Conservation (phyloP, 163 green algal genomes). For the Volvox carteri region DNA sequence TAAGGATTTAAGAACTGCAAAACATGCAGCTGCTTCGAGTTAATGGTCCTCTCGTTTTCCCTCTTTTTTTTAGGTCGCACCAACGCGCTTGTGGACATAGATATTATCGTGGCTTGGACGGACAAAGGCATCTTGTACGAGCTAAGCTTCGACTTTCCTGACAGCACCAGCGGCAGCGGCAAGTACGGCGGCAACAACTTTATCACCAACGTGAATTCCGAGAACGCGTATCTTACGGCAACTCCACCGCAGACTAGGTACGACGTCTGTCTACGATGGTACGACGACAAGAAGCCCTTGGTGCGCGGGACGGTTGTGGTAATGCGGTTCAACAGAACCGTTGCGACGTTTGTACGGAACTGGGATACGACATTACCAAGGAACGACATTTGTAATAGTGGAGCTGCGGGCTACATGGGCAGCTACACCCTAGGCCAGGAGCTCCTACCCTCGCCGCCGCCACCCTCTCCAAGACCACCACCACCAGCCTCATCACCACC, state of each 20-base stretch:
- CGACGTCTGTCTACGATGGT: neutral
- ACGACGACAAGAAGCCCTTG: slow-evolving; percentile 2
- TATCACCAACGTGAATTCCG: neutral
- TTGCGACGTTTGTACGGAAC: neutral
- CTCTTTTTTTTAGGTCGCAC: too few species aligned
- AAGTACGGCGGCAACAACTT: slow-evolving; percentile 16
- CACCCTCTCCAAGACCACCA: neutral
- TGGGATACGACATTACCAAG: neutral
- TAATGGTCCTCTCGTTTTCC: too few species aligned
- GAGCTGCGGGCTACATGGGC: neutral
- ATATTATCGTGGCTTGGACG: neutral
- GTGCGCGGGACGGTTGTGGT: neutral
- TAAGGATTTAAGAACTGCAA: too few species aligned
- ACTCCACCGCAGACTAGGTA: neutral
- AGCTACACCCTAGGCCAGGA: slow-evolving; percentile 14
- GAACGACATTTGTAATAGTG: neutral
- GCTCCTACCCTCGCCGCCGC: neutral
- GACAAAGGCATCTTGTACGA: neutral
- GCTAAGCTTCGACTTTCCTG: neutral
- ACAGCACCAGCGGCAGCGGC: neutral
- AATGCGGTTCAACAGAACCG: neutral
- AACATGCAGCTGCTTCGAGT: too few species aligned
- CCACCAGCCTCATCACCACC: neutral
- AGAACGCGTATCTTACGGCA: neutral
- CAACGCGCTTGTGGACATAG: neutral